These are phyloP conservation scores for Chaetomium olivaceum DNA, from an alignment of 2,329 filamentous ascomycete species.

Conservation along the genomic window DNA sequence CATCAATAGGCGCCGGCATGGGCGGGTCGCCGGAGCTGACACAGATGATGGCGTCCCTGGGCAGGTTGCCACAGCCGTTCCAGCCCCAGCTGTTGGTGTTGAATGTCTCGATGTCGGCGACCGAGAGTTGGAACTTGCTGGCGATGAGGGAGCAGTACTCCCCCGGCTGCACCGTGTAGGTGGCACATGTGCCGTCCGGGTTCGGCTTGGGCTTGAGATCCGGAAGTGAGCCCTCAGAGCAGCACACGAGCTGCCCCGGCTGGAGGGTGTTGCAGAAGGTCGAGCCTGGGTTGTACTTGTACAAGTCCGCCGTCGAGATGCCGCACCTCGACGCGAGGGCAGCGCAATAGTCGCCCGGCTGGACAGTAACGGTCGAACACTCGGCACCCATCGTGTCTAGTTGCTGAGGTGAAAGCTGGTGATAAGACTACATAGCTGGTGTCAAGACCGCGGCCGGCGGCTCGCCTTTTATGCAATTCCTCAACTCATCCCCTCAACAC, in stretches of 20 bases:
- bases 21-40: constrained; percentile 41
- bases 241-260: constrained; percentile 37
- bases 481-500: not conserved
- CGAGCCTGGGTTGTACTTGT: constrained; percentile 26
- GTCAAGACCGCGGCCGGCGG: not conserved
- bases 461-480: not conserved
- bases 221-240: constrained; percentile 36
- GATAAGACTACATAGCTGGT: not conserved
- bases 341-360: constrained; percentile 25
- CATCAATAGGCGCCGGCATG: constrained; percentile 38
- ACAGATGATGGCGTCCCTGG: constrained; percentile 38
- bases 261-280: constrained; percentile 30
- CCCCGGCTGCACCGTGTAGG: constrained; percentile 34
- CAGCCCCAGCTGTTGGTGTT: constrained; percentile 46
- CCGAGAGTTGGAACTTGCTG: constrained; percentile 38
- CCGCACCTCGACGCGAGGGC: constrained; percentile 24
- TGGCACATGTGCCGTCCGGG: constrained; percentile 40
- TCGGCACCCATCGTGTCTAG: constrained; percentile 12
- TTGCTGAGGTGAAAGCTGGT: not conserved
- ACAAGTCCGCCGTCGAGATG: constrained; percentile 28
- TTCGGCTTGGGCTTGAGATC: constrained; percentile 38
- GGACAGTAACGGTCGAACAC: constrained; percentile 8
- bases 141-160: constrained; percentile 43
- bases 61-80: constrained; percentile 36
- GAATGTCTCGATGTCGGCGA: constrained; percentile 41